Evolutionary conservation across 2,329 filamentous ascomycete genomes (phyloP).

Genomic region (Graphilbum sp.): DNA sequence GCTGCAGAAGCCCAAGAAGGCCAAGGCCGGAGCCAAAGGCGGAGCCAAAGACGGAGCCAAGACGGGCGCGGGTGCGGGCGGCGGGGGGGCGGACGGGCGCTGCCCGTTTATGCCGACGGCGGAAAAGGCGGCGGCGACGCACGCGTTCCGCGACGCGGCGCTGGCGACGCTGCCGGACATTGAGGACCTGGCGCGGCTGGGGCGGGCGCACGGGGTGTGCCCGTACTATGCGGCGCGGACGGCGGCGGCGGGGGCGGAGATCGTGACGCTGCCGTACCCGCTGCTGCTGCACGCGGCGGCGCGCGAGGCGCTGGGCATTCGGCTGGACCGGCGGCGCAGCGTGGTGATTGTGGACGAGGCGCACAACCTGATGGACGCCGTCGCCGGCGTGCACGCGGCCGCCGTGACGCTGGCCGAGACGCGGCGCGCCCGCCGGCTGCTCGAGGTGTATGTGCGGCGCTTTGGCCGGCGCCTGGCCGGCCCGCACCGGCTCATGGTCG

Average conservation of each 20-base stretch:
- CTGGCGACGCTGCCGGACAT: constrained; percentile 82
- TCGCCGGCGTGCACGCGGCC: constrained; percentile 71
- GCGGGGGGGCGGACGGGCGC: not conserved
- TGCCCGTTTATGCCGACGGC: constrained; percentile 69
- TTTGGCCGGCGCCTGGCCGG: constrained; percentile 84
- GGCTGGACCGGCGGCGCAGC: constrained; percentile 68
- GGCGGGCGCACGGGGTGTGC: constrained; percentile 65
- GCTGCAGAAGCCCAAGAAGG: constrained; percentile 55
- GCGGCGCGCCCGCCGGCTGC: constrained; percentile 52
- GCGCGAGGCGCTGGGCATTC: constrained; percentile 73
- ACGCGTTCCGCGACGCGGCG: constrained; percentile 72
- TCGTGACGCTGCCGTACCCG: constrained; percentile 85
- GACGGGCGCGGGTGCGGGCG: too few species aligned
- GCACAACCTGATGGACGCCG: constrained; percentile 93
- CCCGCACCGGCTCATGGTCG: constrained; percentile 80
- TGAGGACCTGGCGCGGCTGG: constrained; percentile 69
- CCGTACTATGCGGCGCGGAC: constrained; percentile 92
- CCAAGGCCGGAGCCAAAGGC: too few species aligned
- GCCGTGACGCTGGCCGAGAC: constrained; percentile 60
- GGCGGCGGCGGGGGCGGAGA: constrained; percentile 69
- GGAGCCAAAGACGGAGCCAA: too few species aligned
- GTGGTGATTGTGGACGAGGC: constrained; percentile 95
- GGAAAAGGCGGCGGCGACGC: constrained; percentile 52
- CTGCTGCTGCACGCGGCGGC: constrained; percentile 75
- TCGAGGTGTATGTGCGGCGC: constrained; percentile 68